Evolutionary conservation across 805 yeast genomes (phyloP).

Genomic region (Sugiyamaella floridensis): DNA sequence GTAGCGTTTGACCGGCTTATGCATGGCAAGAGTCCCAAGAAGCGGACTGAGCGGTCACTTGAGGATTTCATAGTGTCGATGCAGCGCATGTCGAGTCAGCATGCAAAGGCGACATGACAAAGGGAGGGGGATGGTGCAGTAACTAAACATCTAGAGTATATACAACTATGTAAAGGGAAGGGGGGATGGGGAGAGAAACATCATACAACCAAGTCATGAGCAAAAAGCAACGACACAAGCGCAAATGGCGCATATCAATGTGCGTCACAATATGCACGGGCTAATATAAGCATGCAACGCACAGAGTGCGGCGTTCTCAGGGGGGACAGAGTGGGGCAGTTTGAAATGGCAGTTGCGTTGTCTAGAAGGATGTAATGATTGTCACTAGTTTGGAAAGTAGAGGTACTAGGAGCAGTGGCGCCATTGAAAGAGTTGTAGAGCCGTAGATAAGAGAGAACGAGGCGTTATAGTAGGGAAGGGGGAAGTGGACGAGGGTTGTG

Average conservation of each 20-base stretch:
- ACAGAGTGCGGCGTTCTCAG: not conserved
- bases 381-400: not conserved
- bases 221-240: not conserved
- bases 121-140: too few relatives aligned
- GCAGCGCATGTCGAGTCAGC: conserved; percentile 63
- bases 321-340: not conserved
- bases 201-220: not conserved
- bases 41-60: conserved; percentile 39
- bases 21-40: conserved; percentile 44
- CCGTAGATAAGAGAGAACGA: too few relatives aligned
- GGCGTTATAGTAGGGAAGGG: too few relatives aligned
- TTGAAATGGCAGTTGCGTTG: too few relatives aligned
- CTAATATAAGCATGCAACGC: not conserved
- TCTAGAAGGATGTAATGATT: not conserved
- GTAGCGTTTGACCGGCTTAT: conserved; percentile 46
- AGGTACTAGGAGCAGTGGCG: too few relatives aligned
- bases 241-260: not conserved
- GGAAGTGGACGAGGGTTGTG: too few relatives aligned
- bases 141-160: not conserved
- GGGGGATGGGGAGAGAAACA: too few relatives aligned
- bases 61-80: conserved; percentile 57
- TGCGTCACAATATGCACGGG: not conserved
- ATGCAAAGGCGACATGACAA: conserved; percentile 44
- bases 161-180: not conserved
- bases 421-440: too few relatives aligned